phyloP scores from a whole-genome alignment of 208 protist genomes.

The Strigomonas oncopelti region DNA sequence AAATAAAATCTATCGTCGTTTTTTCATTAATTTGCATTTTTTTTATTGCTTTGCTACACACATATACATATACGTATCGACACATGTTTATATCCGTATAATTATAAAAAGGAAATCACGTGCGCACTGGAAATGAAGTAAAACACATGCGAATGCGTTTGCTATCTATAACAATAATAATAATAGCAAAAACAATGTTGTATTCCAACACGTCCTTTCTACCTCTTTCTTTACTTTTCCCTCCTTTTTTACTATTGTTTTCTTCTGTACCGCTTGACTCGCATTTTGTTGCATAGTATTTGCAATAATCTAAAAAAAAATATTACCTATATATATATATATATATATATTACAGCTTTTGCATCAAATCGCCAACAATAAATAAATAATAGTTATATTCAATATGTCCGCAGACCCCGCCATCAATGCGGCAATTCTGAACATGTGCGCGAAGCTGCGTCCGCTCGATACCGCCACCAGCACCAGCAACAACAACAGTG shows the following conservation, averaged over 20 bases:
- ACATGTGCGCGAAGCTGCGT: conserved; percentile 34
- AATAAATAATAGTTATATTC: too few species aligned
- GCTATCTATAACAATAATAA: background rate
- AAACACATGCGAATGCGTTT: too few species aligned
- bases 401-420: conserved; percentile 42
- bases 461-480: background rate
- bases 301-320: background rate
- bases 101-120: background rate
- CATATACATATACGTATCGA: background rate
- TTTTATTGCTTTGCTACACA: background rate
- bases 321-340: background rate
- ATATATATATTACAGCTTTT: conserved; percentile 7
- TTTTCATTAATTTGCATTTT: background rate
- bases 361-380: too few species aligned
- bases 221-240: background rate
- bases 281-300: too few species aligned
- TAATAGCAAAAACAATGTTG: background rate
- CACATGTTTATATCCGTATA: background rate
- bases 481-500: background rate
- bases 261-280: too few species aligned
- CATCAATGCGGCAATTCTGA: conserved; percentile 52
- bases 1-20: too few species aligned
- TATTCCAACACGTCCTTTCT: background rate
- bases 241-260: conserved; percentile 3
- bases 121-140: background rate